A percentile compares a stretch with the other conserved stretches of the same genome.
These are phyloP conservation scores for Fusarium sp. DNA, from an alignment of 2,329 filamentous ascomycete genomes.

Conservation along the genomic window DNA sequence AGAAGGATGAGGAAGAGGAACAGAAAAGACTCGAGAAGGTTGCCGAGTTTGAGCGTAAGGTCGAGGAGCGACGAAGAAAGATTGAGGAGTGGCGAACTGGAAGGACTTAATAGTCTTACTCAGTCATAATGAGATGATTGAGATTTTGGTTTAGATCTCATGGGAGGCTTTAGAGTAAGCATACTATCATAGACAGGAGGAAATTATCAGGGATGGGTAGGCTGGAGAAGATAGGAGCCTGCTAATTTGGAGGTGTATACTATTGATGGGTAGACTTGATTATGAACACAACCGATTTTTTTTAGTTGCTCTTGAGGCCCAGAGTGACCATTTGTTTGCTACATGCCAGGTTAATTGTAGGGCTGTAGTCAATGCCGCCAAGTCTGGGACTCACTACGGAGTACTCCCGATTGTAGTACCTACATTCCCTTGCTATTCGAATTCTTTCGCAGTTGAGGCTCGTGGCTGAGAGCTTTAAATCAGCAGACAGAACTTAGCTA, in stretches of 20 bases:
- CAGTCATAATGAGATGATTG: background rate
- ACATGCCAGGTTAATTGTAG: background rate
- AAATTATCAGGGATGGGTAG: background rate
- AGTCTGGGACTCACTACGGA: background rate
- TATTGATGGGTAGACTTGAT: conserved; percentile 35
- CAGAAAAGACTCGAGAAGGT: conserved; percentile 63
- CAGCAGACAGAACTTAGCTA: too few species aligned
- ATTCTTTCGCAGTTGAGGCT: background rate
- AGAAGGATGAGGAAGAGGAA: conserved; percentile 61
- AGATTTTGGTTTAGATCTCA: conserved; percentile 17
- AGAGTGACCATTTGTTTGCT: background rate
- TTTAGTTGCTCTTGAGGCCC: background rate
- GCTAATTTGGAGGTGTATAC: conserved; percentile 18
- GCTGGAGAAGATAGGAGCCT: background rate
- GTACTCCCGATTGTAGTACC: background rate
- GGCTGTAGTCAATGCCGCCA: too few species aligned
- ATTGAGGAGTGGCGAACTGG: conserved; percentile 58
- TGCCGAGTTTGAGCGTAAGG: conserved; percentile 66
- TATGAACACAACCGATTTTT: conserved; percentile 17
- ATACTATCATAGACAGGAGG: conserved; percentile 23
- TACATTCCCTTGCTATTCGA: background rate
- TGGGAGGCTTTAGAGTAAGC: conserved; percentile 22
- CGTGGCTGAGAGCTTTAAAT: too few species aligned
- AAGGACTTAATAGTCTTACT: conserved; percentile 15
- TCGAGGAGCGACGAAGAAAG: conserved; percentile 60